Percentiles rank a stretch among this genome's conserved stretches.
These are phyloP conservation scores for Zalaria sp. DNA, from an alignment of 2,329 filamentous ascomycete genomes.

Conservation along the genomic window DNA sequence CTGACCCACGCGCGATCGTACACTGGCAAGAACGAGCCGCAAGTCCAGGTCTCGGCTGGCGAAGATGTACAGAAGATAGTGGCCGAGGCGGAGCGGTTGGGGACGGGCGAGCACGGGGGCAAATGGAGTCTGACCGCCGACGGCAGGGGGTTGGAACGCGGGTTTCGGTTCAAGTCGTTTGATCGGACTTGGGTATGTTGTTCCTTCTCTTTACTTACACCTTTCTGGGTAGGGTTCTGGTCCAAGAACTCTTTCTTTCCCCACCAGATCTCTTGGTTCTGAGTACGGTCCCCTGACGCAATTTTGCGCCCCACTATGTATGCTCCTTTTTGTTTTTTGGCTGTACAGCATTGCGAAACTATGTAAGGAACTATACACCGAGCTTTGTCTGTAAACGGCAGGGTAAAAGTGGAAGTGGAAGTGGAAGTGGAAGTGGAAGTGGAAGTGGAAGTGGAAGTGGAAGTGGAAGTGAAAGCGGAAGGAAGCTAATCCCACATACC, in stretches of 20 bases:
- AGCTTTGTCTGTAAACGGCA: neutral
- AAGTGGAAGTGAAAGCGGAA: too few relatives aligned
- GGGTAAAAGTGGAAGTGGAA: too few relatives aligned
- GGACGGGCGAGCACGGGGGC: conserved; percentile 2
- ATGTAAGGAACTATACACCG: neutral
- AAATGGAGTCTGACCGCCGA: conserved; percentile 18
- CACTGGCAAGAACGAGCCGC: too few relatives aligned
- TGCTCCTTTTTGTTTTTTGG: neutral
- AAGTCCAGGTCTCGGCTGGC: neutral
- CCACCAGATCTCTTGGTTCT: neutral
- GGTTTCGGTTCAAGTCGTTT: conserved; percentile 25
- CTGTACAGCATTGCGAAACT: neutral
- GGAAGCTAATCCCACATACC: too few relatives aligned
- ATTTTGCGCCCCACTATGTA: neutral
- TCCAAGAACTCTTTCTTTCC: neutral
- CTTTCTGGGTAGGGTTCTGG: neutral
- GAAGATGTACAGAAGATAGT: conserved; percentile 13
- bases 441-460: too few relatives aligned
- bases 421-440: too few relatives aligned
- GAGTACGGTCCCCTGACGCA: too few relatives aligned
- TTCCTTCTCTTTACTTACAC: neutral
- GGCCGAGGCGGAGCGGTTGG: conserved; percentile 6
- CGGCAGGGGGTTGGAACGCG: conserved; percentile 18
- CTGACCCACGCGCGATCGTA: too few relatives aligned
- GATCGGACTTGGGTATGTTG: conserved; percentile 21